Evolutionary conservation across 768 basidiomycete species (phyloP).

Genomic region (Hygrophoropsis aurantiaca): DNA sequence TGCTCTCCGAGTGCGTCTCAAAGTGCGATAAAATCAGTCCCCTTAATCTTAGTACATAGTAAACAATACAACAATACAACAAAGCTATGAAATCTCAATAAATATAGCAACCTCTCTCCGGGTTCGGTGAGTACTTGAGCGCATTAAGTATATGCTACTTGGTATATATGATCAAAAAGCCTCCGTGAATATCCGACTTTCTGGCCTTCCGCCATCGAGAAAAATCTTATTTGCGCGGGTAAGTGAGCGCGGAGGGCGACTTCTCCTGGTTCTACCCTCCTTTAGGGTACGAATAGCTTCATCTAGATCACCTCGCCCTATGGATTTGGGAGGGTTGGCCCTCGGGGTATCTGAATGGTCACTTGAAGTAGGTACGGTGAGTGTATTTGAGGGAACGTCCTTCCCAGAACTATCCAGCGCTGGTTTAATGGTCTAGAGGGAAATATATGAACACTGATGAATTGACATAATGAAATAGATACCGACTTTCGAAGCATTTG

Average conservation of each 20-base stretch:
- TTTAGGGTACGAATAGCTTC: conserved; percentile 81
- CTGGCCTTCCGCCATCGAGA: conserved; percentile 20
- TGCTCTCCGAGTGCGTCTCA: conserved; percentile 60
- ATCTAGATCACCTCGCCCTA: conserved; percentile 80
- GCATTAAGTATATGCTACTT: not conserved
- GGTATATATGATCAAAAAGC: not conserved
- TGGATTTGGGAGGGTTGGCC: conserved; percentile 46
- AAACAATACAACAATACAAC: no score
- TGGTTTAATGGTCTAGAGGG: conserved; percentile 44
- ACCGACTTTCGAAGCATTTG: not conserved
- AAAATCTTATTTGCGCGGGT: conserved; percentile 23
- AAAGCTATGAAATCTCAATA: no score
- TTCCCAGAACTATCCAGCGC: conserved; percentile 1
- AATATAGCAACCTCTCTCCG: no score
- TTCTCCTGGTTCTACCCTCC: conserved; percentile 42
- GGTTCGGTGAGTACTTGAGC: not conserved
- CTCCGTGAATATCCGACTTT: not conserved
- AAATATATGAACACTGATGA: conserved; percentile 1
- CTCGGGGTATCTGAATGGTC: conserved; percentile 33
- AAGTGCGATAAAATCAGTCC: conserved; percentile 62
- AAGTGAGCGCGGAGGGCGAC: conserved; percentile 13
- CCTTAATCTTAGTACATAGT: no score
- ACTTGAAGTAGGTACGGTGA: conserved; percentile 42
- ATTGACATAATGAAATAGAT: no score
- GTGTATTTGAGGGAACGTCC: conserved; percentile 23